Percentiles rank a stretch among this genome's conserved stretches.
Evolutionary conservation across 345 rosid genomes (phyloP).

Genomic region (Hypericum perforatum): DNA sequence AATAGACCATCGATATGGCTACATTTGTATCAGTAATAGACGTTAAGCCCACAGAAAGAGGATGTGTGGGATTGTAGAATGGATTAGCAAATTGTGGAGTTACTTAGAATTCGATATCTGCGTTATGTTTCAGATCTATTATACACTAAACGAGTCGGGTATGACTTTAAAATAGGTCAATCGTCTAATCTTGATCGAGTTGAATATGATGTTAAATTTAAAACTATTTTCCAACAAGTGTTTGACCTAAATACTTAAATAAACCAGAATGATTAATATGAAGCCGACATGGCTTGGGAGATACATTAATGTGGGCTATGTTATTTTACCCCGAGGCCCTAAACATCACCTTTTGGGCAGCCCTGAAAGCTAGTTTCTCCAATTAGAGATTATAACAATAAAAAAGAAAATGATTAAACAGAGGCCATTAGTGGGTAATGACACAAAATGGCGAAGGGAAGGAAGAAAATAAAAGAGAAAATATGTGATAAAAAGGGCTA

Average conservation of each 20-base stretch:
- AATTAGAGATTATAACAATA: conserved; percentile 15
- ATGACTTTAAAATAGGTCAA: too few relatives aligned
- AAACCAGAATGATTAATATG: conserved; percentile 8
- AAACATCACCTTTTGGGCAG: conserved; percentile 19
- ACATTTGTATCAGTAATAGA: too few relatives aligned
- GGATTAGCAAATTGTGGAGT: too few relatives aligned
- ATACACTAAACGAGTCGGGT: too few relatives aligned
- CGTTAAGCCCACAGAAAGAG: too few relatives aligned
- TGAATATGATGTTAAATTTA: too few relatives aligned
- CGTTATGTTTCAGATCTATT: too few relatives aligned
- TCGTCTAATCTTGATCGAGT: too few relatives aligned
- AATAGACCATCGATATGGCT: too few relatives aligned
- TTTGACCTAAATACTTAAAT: conserved; percentile 6
- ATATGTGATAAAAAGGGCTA: too few relatives aligned
- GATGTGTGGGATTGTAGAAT: too few relatives aligned
- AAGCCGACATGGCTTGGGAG: conserved; percentile 14
- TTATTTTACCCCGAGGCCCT: conserved; percentile 16
- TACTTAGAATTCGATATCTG: too few relatives aligned
- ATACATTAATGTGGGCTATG: conserved; percentile 19
- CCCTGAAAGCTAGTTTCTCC: conserved; percentile 21
- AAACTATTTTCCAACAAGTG: not conserved
- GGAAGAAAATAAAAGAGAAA: not conserved
- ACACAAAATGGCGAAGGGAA: conserved; percentile 5
- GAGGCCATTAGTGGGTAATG: conserved; percentile 8
- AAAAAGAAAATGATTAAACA: conserved; percentile 8